These are phyloP conservation scores for Naganishia kalamii DNA, from an alignment of 768 basidiomycete genomes.

Conservation along the genomic window DNA sequence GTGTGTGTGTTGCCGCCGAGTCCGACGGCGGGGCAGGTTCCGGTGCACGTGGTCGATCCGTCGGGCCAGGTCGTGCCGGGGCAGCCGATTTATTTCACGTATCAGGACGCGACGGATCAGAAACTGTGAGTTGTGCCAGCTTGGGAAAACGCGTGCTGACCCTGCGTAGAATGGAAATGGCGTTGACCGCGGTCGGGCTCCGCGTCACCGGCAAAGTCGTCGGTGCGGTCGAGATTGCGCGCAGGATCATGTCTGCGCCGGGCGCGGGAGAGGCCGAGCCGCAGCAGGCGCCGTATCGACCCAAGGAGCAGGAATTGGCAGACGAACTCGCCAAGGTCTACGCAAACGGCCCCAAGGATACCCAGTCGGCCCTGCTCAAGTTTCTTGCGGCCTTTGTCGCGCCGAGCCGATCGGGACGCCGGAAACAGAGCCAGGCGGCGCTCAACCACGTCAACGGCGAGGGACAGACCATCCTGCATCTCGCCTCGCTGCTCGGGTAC, in stretches of 20 bases:
- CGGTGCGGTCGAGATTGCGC: constrained; percentile 84
- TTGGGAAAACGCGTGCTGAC: constrained; percentile 22
- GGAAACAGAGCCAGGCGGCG: constrained; percentile 48
- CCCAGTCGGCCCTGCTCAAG: constrained; percentile 70
- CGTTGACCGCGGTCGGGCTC: constrained; percentile 85
- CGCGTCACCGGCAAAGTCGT: constrained; percentile 96
- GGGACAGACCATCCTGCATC: constrained; percentile 84
- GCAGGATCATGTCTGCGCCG: constrained; percentile 69
- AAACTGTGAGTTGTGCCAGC: constrained; percentile 59
- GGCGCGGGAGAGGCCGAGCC: constrained; percentile 39
- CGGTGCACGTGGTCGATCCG: constrained; percentile 65
- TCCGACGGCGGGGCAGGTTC: constrained; percentile 71
- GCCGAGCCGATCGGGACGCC: constrained; percentile 50
- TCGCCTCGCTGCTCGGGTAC: constrained; percentile 74
- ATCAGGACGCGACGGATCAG: constrained; percentile 81
- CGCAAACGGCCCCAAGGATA: constrained; percentile 47
- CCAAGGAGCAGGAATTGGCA: constrained; percentile 15
- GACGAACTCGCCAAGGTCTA: constrained; percentile 23
- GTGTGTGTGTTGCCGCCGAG: constrained; percentile 85
- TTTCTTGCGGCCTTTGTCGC: constrained; percentile 64
- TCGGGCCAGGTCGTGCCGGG: constrained; percentile 51
- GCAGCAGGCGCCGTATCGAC: neutral
- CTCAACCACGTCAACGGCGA: constrained; percentile 62
- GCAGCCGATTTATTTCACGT: constrained; percentile 62
- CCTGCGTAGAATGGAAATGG: constrained; percentile 76